These are phyloP conservation scores for Lumnitzera littorea DNA, from an alignment of 345 rosid species.

Conservation along the genomic window DNA sequence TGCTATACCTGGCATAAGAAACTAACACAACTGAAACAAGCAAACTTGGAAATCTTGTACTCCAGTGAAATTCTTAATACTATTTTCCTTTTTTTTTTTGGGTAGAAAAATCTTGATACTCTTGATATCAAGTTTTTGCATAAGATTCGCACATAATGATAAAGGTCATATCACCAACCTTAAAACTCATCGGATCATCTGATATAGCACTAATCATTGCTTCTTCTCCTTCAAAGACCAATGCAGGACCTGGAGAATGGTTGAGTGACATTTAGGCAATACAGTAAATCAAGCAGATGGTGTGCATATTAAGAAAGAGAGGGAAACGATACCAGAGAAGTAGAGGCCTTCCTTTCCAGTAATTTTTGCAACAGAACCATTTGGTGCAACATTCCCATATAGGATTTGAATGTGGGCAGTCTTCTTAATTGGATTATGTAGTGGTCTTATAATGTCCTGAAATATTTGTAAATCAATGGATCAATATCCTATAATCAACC, in stretches of 20 bases:
- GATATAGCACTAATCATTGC: conserved; percentile 84
- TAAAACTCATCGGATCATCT: conserved; percentile 69
- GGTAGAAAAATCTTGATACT: no score
- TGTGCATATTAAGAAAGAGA: not conserved
- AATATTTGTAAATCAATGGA: not conserved
- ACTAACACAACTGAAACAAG: no score
- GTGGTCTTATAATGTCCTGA: conserved; percentile 70
- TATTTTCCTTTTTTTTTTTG: no score
- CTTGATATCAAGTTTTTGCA: no score
- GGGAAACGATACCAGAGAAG: conserved; percentile 59
- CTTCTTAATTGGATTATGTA: conserved; percentile 83
- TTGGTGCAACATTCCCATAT: conserved; percentile 86
- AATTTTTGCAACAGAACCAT: conserved; percentile 99
- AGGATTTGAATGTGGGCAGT: conserved; percentile 94
- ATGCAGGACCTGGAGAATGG: conserved; percentile 76
- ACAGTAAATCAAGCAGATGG: not conserved
- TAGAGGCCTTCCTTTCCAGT: conserved; percentile 97
- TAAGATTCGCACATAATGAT: not conserved
- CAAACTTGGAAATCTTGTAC: no score
- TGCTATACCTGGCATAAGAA: no score
- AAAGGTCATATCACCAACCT: conserved; percentile 29
- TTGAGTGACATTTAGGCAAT: conserved; percentile 3
- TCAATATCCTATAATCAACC: no score
- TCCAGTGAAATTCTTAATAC: no score
- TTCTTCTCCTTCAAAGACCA: conserved; percentile 98